Conservation (phyloP, 768 basidiomycete species). For the Symmetrospora coprosmae region DNA sequence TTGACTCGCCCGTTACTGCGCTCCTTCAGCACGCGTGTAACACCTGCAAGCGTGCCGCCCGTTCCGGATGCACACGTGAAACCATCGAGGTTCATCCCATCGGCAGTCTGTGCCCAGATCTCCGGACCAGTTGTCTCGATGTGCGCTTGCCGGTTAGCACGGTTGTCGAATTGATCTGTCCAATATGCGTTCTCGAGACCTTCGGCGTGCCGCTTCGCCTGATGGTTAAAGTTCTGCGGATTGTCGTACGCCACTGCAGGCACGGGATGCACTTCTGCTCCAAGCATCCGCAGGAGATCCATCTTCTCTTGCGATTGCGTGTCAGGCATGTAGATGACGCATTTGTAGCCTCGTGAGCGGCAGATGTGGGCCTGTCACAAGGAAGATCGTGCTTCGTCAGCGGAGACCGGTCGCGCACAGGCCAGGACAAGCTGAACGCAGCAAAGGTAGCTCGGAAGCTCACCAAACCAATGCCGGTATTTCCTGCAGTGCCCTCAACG, state of each 20-base stretch:
- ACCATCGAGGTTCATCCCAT: conserved; percentile 53
- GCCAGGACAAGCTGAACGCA: no score
- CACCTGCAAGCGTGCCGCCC: conserved; percentile 86
- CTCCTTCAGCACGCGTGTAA: conserved; percentile 69
- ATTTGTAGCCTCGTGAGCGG: conserved; percentile 79
- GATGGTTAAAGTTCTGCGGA: conserved; percentile 93
- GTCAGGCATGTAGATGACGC: conserved; percentile 95
- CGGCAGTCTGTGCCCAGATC: conserved; percentile 65
- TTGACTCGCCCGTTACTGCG: conserved; percentile 62
- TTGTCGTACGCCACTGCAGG: conserved; percentile 90
- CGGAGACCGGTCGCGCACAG: no score
- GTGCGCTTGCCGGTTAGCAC: conserved; percentile 75
- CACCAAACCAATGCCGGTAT: conserved; percentile 67
- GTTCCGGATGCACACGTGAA: conserved; percentile 93
- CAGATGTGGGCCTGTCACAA: conserved; percentile 67
- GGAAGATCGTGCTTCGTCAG: no score
- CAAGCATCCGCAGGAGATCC: conserved; percentile 89
- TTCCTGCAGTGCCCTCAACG: conserved; percentile 95
- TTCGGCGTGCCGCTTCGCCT: conserved; percentile 74
- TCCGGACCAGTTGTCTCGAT: conserved; percentile 87
- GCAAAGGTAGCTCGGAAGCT: not conserved
- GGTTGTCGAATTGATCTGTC: conserved; percentile 95
- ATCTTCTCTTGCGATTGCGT: conserved; percentile 91
- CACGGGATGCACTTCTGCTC: conserved; percentile 89
- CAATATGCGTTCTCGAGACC: conserved; percentile 66